These are phyloP conservation scores for Rutidosis leptorrhynchoides DNA, from an alignment of 129 eudicot species.

Conservation along the genomic window DNA sequence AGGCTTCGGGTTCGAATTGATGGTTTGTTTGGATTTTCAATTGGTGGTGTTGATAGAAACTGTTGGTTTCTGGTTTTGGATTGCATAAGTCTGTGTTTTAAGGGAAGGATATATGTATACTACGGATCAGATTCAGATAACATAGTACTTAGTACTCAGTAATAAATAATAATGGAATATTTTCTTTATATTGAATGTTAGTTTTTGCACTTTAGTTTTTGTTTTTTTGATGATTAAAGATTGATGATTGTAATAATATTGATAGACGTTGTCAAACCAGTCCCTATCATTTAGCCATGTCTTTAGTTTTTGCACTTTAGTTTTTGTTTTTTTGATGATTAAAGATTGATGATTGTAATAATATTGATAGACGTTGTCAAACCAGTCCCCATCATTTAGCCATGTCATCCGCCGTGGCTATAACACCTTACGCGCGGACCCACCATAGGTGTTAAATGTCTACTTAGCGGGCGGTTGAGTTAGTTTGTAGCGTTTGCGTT, in stretches of 20 bases:
- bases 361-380: too few species aligned
- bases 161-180: slow-evolving; percentile 16
- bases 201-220: neutral
- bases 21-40: neutral
- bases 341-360: neutral
- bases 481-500: neutral
- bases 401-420: too few species aligned
- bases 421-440: too few species aligned
- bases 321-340: neutral
- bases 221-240: too few species aligned
- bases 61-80: slow-evolving; percentile 28
- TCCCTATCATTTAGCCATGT: too few species aligned
- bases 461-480: neutral
- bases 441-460: neutral
- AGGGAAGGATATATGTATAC: slow-evolving; percentile 16
- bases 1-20: neutral
- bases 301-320: neutral
- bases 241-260: neutral
- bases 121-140: slow-evolving; percentile 3
- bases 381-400: too few species aligned
- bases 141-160: too few species aligned
- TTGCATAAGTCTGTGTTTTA: slow-evolving; percentile 2
- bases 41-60: slow-evolving; percentile 23
- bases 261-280: too few species aligned
- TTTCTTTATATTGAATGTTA: slow-evolving; percentile 8